Base-by-base conservation (phyloP, 176 grass and related monocot species). In the Carex cristatella region DNA sequence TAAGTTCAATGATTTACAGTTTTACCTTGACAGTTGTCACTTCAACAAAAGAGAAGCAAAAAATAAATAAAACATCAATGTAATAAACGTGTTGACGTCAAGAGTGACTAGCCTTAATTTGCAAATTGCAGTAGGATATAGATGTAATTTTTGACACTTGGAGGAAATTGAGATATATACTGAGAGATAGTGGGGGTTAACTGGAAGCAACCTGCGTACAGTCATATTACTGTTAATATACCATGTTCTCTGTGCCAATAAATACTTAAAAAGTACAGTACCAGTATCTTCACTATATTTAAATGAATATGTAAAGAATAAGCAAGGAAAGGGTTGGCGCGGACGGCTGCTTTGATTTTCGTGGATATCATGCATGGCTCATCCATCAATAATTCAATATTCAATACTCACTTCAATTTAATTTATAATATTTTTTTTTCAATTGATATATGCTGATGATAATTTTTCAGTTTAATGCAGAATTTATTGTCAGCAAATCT, bases 181-280 rank as follows among this genome's bases (percentile, higher is more conserved):
- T 83, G 63, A 68, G 63, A 83, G 33, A 37, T 37, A 40, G 6
- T n/a, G 18, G 15, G 15, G 81, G 13, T 32, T 83, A 83, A 83
- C 62, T 69, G 61, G 42, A 69, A 68, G 40, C 58, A 83, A 51
- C 37, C 64, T 69, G 18, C 4, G 44, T 68, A 83, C 81, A 69
- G 81, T 83, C 80, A 68, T 12, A 82, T 46, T 68, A 49, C 42
- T 65, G 42, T 40, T 56, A 69, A 83, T 44, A 9, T 66, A 83
- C 51, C 49, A 83, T 65, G 61, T 67, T 83, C 61, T 67, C 65
- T 82, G 58, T 35, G 31, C 61, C 11, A 81, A 82, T 59, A 12
- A 54, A 69, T 53, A 31, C 2, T n/a, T 53, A 83, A 81, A 69
- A 67, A 83, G 80, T 83, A 83, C 81, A 69, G 62, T 67, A 55